Evolutionary conservation across 1,284 basidiomycete species (phyloP), one percentile per base, ranked within the genome.

Genomic region (Ceratobasidium papillatum): DNA sequence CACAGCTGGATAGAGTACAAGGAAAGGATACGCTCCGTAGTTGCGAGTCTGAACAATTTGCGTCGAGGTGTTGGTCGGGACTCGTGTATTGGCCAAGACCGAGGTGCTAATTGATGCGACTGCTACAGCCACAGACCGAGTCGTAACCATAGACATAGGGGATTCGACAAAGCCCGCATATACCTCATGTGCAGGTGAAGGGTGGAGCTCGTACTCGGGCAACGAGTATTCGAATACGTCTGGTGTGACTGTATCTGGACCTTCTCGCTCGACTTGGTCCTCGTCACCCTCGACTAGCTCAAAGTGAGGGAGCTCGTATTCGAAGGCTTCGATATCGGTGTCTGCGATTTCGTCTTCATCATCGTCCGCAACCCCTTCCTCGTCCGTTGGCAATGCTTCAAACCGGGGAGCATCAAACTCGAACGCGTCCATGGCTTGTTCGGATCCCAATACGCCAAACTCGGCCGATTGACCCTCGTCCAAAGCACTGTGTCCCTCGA

Each of bases 21-120:
- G 77, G 75, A 81, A 76, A n/a, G 84, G 83, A 77, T 85, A 85
- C n/a, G 82, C 83, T 25, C 66, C 49, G 69, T 75, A 75, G 59
- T 69, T 72, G 25, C 47, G 43, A 5, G 58, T 32, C 36, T 43
- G 38, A 34, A 17, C 12, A 32, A 41, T 11, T 43, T 36, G 22
- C 14, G 34, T 54, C 9, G 65, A 36, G n/a, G 56, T 22, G 38
- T 32, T 12, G 27, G 32, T 47, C n/a, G n/a, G n/a, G n/a, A n/a
- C n/a, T n/a, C n/a, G n/a, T n/a, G n/a, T n/a, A n/a, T n/a, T n/a
- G n/a, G n/a, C n/a, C n/a, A n/a, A n/a, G n/a, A n/a, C n/a, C 19
- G 47, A 12, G 17, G n/a, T 34, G 32, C 7, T 19, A n/a, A 36
- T 25, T n/a, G 43, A 47, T n/a, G 32, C 32, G 19, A 51, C 36